Conservation (phyloP, 2,329 filamentous ascomycete species). For the Mycocentrospora acerina region DNA sequence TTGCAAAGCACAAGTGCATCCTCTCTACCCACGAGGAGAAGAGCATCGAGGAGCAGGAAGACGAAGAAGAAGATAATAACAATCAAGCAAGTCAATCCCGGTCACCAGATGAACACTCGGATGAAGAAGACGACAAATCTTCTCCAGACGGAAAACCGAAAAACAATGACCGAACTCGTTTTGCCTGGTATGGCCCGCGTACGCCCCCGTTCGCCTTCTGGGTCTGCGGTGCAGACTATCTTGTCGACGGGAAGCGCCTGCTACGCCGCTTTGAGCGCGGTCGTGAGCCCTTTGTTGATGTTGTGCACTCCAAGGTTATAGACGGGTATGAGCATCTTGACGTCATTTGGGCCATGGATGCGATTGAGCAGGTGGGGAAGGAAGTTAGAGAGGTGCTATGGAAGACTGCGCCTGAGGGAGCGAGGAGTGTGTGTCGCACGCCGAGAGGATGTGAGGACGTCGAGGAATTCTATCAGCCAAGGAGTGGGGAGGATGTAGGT, state of each 20-base stretch:
- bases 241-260: conserved; percentile 79
- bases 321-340: conserved; percentile 88
- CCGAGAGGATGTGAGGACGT: conserved; percentile 64
- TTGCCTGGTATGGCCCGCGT: conserved; percentile 78
- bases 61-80: conserved; percentile 41
- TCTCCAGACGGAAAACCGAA: conserved; percentile 19
- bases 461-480: conserved; percentile 26
- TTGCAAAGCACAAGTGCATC: conserved; percentile 83
- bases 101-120: conserved; percentile 14
- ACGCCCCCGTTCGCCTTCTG: conserved; percentile 85
- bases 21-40: conserved; percentile 75
- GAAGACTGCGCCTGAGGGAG: conserved; percentile 66
- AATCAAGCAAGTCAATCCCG: too few species aligned
- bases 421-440: conserved; percentile 60
- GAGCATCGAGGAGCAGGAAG: conserved; percentile 58
- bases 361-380: conserved; percentile 75
- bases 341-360: conserved; percentile 92
- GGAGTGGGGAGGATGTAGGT: conserved; percentile 14
- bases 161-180: conserved; percentile 47
- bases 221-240: conserved; percentile 78
- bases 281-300: conserved; percentile 75
- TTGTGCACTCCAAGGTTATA: conserved; percentile 82
- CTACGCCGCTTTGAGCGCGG: conserved; percentile 73
- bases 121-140: conserved; percentile 14
- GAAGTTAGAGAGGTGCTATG: conserved; percentile 82